phyloP scores from a whole-genome alignment of 2,329 filamentous ascomycete species.

The Chrysosphaeria jannelii region DNA sequence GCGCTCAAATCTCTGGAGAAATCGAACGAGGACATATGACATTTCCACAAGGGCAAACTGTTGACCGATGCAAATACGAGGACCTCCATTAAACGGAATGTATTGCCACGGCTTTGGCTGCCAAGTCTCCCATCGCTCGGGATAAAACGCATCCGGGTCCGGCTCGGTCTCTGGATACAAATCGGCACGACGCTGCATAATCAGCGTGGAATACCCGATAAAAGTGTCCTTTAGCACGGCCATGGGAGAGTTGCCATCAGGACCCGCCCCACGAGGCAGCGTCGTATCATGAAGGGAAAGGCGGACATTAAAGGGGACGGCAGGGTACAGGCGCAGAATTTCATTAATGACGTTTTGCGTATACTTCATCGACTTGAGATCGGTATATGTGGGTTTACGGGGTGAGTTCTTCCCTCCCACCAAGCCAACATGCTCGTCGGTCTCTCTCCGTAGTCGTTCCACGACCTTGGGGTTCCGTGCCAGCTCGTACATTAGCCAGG shows the following conservation, averaged over 20 bases:
- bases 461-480: slow-evolving; percentile 37
- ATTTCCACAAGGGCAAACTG: slow-evolving; percentile 60
- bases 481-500: slow-evolving; percentile 62
- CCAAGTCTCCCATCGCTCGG: slow-evolving; percentile 35
- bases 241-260: slow-evolving; percentile 27
- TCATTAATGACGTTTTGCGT: slow-evolving; percentile 46
- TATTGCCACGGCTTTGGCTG: slow-evolving; percentile 39
- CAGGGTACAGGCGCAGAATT: slow-evolving; percentile 46
- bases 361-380: slow-evolving; percentile 74
- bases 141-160: slow-evolving; percentile 22
- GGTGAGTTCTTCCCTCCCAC: slow-evolving; percentile 1
- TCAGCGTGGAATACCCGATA: slow-evolving; percentile 34
- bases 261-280: slow-evolving; percentile 39
- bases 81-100: slow-evolving; percentile 46
- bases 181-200: slow-evolving; percentile 41
- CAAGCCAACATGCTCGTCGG: slow-evolving; percentile 33
- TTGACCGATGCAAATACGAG: slow-evolving; percentile 48
- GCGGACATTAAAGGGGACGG: slow-evolving; percentile 54
- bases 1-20: slow-evolving; percentile 41
- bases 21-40: slow-evolving; percentile 35
- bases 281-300: slow-evolving; percentile 42
- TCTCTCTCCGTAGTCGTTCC: slow-evolving; percentile 40
- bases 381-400: slow-evolving; percentile 37
- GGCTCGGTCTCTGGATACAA: slow-evolving; percentile 22
- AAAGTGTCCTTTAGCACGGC: slow-evolving; percentile 33